Conservation (phyloP, 2,329 filamentous ascomycete genomes). For the Ophiostoma pallidulum region DNA sequence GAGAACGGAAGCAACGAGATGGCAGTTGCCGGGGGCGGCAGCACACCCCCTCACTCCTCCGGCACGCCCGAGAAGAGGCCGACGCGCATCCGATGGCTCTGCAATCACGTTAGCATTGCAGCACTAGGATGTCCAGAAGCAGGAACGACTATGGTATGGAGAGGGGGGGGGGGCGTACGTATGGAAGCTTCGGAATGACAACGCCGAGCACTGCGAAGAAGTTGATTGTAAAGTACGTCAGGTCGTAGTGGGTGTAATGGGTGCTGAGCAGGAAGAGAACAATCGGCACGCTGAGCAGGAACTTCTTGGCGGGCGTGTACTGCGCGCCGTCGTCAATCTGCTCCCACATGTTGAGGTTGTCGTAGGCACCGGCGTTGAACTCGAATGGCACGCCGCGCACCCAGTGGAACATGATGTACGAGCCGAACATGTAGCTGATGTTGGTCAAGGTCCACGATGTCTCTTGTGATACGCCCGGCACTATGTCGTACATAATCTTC, state of each 20-base stretch:
- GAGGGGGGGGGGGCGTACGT: constrained; percentile 49
- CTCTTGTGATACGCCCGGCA: constrained; percentile 93
- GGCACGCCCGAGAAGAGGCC: constrained; percentile 62
- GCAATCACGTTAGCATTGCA: constrained; percentile 21
- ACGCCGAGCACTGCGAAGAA: constrained; percentile 86
- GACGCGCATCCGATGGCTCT: constrained; percentile 73
- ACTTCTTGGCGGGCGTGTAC: constrained; percentile 98
- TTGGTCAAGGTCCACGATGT: constrained; percentile 98
- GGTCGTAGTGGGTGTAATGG: constrained; percentile 96
- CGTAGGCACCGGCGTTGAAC: constrained; percentile 96
- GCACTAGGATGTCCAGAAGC: not conserved
- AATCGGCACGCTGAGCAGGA: constrained; percentile 88
- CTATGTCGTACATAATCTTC: constrained; percentile 95
- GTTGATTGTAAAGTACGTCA: constrained; percentile 96
- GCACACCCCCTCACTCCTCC: constrained; percentile 38
- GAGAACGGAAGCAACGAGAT: not conserved
- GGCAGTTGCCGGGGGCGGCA: not conserved
- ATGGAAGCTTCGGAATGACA: constrained; percentile 91
- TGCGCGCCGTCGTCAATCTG: constrained; percentile 99
- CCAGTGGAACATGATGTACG: constrained; percentile 99
- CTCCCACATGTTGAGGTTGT: constrained; percentile 99
- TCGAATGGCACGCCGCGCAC: constrained; percentile 97
- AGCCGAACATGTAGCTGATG: constrained; percentile 97
- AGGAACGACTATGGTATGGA: not conserved
- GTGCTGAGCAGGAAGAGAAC: constrained; percentile 92